Evolutionary conservation across 768 basidiomycete genomes (phyloP).

Genomic region (Calocera cornea): DNA sequence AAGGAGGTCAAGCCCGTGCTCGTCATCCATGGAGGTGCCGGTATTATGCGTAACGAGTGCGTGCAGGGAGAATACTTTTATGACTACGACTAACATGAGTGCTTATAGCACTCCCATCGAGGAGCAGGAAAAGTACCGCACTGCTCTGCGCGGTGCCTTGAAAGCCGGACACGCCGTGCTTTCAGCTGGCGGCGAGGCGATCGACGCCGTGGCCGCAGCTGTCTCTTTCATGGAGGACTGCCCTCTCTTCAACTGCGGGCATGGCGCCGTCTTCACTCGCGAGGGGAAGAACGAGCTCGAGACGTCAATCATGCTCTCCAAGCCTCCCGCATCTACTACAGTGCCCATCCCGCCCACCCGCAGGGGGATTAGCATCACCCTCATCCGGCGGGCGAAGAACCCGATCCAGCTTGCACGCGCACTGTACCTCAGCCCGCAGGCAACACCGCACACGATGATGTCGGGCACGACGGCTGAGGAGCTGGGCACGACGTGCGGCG

Average conservation of each 20-base stretch:
- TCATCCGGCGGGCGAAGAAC: conserved; percentile 54
- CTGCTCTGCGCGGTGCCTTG: conserved; percentile 41
- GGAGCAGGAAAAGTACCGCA: conserved; percentile 43
- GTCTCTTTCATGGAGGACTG: conserved; percentile 64
- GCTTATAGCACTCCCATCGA: conserved; percentile 39
- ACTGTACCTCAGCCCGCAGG: conserved; percentile 52
- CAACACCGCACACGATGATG: conserved; percentile 55
- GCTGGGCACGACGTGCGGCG: conserved; percentile 39
- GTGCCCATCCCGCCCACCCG: conserved; percentile 48
- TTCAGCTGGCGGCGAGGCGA: conserved; percentile 55
- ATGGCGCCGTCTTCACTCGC: conserved; percentile 71
- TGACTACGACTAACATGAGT: neutral
- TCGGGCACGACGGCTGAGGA: conserved; percentile 52
- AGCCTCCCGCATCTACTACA: conserved; percentile 42
- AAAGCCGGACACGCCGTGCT: conserved; percentile 51
- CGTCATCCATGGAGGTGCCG: conserved; percentile 71
- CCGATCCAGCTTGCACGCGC: conserved; percentile 57
- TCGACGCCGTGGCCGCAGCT: conserved; percentile 69
- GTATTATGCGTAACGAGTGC: conserved; percentile 40
- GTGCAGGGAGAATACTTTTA: neutral
- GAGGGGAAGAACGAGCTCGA: conserved; percentile 80
- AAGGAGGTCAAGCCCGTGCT: conserved; percentile 28
- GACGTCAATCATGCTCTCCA: conserved; percentile 66
- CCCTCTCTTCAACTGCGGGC: conserved; percentile 65
- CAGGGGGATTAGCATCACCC: conserved; percentile 49